A percentile compares a stretch with the other conserved stretches of the same genome.
Conservation (phyloP, 108 stramenopile genomes). For the Tribonema minus region DNA sequence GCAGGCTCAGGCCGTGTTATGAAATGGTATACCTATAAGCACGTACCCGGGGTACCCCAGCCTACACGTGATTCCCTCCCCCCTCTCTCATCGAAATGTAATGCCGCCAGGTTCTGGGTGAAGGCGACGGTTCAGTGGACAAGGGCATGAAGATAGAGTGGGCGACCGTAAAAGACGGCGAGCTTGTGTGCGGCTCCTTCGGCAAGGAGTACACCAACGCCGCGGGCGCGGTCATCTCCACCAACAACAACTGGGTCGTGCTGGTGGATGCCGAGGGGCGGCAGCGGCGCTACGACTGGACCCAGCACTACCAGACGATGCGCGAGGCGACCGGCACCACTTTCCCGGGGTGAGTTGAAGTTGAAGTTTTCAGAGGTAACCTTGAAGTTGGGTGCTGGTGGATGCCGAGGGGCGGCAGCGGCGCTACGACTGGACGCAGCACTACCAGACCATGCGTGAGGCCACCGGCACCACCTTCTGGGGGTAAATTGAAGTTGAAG, state of each 20-base stretch:
- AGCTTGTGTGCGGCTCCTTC: conserved; percentile 73
- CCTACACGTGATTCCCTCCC: too few relatives aligned
- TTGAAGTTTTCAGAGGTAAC: too few relatives aligned
- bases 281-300: conserved; percentile 65
- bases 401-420: conserved; percentile 7
- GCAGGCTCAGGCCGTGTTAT: too few relatives aligned
- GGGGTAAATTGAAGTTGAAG: too few relatives aligned
- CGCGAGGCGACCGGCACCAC: conserved; percentile 67
- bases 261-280: conserved; percentile 58
- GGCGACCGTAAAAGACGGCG: conserved; percentile 83
- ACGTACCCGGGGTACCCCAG: too few relatives aligned
- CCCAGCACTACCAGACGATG: conserved; percentile 70
- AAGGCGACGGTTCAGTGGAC: conserved; percentile 85
- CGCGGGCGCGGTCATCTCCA: conserved; percentile 69
- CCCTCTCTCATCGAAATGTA: too few relatives aligned
- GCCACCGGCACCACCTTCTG: conserved; percentile 62
- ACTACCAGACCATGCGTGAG: conserved; percentile 76
- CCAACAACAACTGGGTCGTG: conserved; percentile 84
- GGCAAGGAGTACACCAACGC: conserved; percentile 81
- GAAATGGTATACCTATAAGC: too few relatives aligned
- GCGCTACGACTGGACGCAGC: conserved; percentile 66
- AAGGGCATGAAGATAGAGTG: conserved; percentile 89
- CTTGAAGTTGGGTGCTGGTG: too few relatives aligned
- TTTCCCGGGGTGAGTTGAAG: conserved; percentile 53
- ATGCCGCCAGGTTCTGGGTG: conserved; percentile 71